phyloP scores from a whole-genome alignment of 2,329 filamentous ascomycete species.

The Penicillium fuscoglaucum region DNA sequence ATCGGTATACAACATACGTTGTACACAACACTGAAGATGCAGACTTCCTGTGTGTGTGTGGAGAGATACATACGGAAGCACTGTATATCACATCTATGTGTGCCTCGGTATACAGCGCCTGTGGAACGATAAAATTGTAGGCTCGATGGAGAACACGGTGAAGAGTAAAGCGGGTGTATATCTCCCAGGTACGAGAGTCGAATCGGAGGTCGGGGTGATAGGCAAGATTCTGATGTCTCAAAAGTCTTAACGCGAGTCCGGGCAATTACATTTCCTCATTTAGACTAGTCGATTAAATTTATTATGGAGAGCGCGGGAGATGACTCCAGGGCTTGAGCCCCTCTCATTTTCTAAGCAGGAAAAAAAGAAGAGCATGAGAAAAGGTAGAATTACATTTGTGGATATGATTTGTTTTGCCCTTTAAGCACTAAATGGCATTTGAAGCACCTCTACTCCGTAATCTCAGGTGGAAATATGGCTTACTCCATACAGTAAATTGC shows the following conservation, averaged over 20 bases:
- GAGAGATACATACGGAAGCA: constrained; percentile 3
- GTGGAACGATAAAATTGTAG: constrained; percentile 1
- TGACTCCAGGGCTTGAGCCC: constrained; percentile 3
- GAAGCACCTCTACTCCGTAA: neutral
- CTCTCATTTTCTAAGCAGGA: neutral
- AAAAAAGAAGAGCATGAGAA: neutral
- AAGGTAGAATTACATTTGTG: neutral
- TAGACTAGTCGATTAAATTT: neutral
- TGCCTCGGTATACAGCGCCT: neutral
- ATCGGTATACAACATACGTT: neutral
- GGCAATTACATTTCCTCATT: neutral
- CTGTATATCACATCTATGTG: constrained; percentile 12
- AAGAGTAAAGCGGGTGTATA: neutral
- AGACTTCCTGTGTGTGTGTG: neutral
- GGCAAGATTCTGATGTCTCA: constrained; percentile 4
- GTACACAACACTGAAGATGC: neutral
- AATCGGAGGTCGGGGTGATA: constrained; percentile 3
- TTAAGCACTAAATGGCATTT: neutral
- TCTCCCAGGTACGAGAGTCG: neutral
- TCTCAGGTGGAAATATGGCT: neutral
- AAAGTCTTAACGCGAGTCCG: neutral
- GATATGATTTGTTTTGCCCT: neutral
- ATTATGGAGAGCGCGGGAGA: constrained; percentile 1
- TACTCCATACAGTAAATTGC: neutral
- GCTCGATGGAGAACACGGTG: constrained; percentile 4